These are phyloP conservation scores for Chalaropsis thielavioides DNA, from an alignment of 2,329 filamentous ascomycete genomes.

Conservation along the genomic window DNA sequence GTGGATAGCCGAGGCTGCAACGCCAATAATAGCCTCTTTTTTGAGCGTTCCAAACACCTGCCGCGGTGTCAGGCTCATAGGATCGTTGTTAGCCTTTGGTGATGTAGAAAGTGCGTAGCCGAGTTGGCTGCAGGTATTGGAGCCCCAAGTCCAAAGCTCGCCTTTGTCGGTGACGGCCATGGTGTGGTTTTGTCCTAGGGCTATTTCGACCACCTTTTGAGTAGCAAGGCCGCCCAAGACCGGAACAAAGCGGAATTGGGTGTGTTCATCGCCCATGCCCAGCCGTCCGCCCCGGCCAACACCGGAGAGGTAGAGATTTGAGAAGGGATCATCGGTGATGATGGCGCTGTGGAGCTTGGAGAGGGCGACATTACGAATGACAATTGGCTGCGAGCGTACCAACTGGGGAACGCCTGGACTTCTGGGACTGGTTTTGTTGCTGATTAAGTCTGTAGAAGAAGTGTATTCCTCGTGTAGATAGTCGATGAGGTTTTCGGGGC, in stretches of 20 bases:
- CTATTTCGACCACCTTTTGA: constrained; percentile 61
- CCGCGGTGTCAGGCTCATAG: constrained; percentile 64
- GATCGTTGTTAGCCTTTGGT: constrained; percentile 59
- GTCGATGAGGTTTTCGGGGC: constrained; percentile 62
- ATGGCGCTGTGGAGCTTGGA: constrained; percentile 87
- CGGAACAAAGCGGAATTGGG: constrained; percentile 71
- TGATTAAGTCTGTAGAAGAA: background rate
- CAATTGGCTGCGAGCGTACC: constrained; percentile 55
- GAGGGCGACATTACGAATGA: constrained; percentile 69
- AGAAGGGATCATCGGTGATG: constrained; percentile 70
- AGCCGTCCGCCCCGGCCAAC: constrained; percentile 82
- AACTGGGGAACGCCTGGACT: constrained; percentile 52
- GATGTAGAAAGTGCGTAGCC: constrained; percentile 64
- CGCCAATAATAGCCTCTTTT: constrained; percentile 64
- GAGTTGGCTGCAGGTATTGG: constrained; percentile 71
- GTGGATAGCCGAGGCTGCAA: constrained; percentile 80
- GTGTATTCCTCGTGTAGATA: constrained; percentile 55
- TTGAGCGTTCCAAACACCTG: constrained; percentile 89
- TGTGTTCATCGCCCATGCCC: constrained; percentile 79
- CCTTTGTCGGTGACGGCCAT: constrained; percentile 73
- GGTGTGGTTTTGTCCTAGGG: constrained; percentile 81
- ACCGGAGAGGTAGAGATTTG: constrained; percentile 85
- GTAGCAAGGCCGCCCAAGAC: constrained; percentile 64
- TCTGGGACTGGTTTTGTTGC: constrained; percentile 18
- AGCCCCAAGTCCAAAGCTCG: constrained; percentile 92